Base-by-base conservation (phyloP, 345 rosid species). In the Erysimum cheiranthoides region DNA sequence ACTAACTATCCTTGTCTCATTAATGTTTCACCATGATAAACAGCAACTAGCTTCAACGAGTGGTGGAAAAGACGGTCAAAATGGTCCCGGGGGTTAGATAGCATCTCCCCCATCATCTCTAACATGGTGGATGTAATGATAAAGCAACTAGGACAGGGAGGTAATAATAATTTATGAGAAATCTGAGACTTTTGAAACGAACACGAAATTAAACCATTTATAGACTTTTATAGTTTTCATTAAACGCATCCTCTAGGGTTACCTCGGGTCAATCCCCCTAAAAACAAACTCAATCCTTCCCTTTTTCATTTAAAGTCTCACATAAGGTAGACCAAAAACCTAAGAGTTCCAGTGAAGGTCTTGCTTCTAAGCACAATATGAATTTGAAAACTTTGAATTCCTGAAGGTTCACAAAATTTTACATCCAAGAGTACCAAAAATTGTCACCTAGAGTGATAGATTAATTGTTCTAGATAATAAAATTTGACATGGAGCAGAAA, bases 21-120 rank as follows among this genome's bases (percentile, higher is more conserved):
- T n/a, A 54, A 28, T 32, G 68, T 25, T 66, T 40, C 47, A 39
- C 16, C 43, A 68, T 39, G 31, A 39, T 47, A 65, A 71, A 71
- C 61, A 50, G 62, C 68, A 71, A 50, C 56, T 50, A 71, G 49
- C 68, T 66, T 59, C 57, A 71, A 34, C 77, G 72, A 78, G 81
- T 78, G 68, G 77, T 40, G 62, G 27, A 50, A 49, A 32, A 66
- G 36, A 58, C 17, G 16, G 77, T 78, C 81, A 71, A 71, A 71
- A 78, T 78, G 77, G 81, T 78, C 81, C 81, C 63, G 10, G 39
- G 53, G 30, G 45, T 70, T 63, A 70, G 66, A 76, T 36, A 70
- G 36, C 66, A 62, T 45, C 51, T 76, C 30, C 49, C n/a, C 70
- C 66, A 62, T 76, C 71, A 76, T 70, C 66, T 70, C 71, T 53